A percentile compares a stretch with the other conserved stretches of the same genome.
These are phyloP conservation scores for Phylloporus sp. DNA, from an alignment of 768 basidiomycete species.

Conservation along the genomic window DNA sequence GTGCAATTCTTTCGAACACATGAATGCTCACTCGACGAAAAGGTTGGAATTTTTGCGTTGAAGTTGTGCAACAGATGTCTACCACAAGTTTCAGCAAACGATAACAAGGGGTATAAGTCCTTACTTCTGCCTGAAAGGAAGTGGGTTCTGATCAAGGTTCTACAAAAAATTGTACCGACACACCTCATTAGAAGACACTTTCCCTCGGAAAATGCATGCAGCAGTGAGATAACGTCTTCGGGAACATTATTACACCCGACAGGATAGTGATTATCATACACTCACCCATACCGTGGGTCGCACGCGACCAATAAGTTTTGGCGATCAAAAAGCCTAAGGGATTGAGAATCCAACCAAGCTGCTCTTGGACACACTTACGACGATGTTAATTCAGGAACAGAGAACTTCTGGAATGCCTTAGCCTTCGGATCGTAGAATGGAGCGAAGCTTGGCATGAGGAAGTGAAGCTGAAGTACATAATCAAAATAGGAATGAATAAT, in stretches of 20 bases:
- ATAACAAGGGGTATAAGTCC: conserved; percentile 15
- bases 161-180: conserved; percentile 22
- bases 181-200: conserved; percentile 77
- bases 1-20: neutral
- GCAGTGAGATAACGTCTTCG: conserved; percentile 80
- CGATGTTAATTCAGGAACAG: conserved; percentile 66
- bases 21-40: conserved; percentile 68
- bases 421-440: conserved; percentile 75
- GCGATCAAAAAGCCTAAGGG: conserved; percentile 68
- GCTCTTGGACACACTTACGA: conserved; percentile 45
- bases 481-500: neutral
- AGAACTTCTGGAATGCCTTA: conserved; percentile 54
- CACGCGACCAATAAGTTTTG: conserved; percentile 79
- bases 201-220: conserved; percentile 83
- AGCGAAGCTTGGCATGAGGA: conserved; percentile 93
- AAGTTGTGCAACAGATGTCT: conserved; percentile 70
- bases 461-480: conserved; percentile 66
- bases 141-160: neutral
- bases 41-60: conserved; percentile 70
- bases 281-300: conserved; percentile 72
- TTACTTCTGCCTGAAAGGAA: conserved; percentile 50
- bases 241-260: neutral
- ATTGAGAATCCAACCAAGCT: neutral
- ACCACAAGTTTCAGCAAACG: conserved; percentile 9
- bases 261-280: neutral